Evolutionary conservation across 169 alveolate species (phyloP).

Genomic region (Babesia divergens): DNA sequence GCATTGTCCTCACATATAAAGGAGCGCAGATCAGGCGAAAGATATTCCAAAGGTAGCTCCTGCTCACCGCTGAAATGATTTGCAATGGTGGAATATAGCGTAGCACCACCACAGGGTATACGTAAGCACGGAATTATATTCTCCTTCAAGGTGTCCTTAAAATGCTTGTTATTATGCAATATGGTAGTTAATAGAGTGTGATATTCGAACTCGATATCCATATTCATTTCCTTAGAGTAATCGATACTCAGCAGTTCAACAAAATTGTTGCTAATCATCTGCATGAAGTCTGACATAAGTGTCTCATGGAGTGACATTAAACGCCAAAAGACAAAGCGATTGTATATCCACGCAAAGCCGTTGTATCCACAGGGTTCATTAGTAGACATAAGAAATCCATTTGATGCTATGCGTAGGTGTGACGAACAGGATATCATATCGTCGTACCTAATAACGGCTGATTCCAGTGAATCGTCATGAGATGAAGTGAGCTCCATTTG

Average conservation of each 20-base stretch:
- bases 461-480: too few relatives aligned
- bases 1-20: background rate
- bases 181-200: background rate
- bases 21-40: background rate
- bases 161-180: background rate
- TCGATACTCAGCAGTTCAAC: background rate
- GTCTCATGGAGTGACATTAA: background rate
- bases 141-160: background rate
- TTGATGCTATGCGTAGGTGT: too few relatives aligned
- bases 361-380: background rate
- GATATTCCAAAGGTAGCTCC: background rate
- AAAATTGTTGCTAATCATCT: background rate
- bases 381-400: background rate
- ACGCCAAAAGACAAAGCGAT: background rate
- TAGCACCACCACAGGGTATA: background rate
- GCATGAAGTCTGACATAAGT: background rate
- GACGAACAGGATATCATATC: too few relatives aligned
- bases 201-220: background rate
- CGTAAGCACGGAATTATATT: background rate
- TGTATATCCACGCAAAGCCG: constrained; percentile 6
- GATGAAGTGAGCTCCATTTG: background rate
- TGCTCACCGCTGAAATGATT: background rate
- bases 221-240: background rate
- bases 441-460: too few relatives aligned
- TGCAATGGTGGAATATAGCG: background rate